Conservation (phyloP, 805 yeast species). For the Komagataella mondaviorum region DNA sequence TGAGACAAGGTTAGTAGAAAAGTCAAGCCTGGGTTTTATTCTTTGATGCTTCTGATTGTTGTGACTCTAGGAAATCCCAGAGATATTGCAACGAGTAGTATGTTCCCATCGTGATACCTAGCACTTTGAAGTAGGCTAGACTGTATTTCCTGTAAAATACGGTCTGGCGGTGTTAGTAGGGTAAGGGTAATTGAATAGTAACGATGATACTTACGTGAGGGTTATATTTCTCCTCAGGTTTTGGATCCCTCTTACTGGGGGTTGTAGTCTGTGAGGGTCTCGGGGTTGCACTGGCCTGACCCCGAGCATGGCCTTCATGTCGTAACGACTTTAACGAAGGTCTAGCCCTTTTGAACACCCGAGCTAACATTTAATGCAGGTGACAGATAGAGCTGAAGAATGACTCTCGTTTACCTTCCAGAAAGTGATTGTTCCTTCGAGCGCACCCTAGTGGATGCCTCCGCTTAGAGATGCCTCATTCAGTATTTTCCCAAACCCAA, state of each 20-base stretch:
- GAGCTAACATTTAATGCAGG: not conserved
- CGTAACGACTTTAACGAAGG: not conserved
- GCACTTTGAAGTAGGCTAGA: slow-evolving; percentile 29
- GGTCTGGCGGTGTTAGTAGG: not conserved
- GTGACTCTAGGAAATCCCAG: slow-evolving; percentile 26
- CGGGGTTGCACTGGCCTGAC: not conserved
- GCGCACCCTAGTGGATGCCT: not conserved
- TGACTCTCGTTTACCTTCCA: not conserved
- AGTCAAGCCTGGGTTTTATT: slow-evolving; percentile 3
- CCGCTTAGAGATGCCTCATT: not conserved
- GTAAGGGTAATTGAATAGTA: not conserved
- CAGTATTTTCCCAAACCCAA: not conserved
- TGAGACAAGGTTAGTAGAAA: not conserved
- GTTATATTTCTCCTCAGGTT: not conserved
- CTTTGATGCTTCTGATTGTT: slow-evolving; percentile 3
- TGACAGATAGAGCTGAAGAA: not conserved
- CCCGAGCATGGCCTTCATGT: not conserved
- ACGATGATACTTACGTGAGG: not conserved
- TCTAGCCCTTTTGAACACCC: not conserved
- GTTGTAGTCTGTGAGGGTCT: not conserved
- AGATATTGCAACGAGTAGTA: slow-evolving; percentile 30
- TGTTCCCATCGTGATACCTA: slow-evolving; percentile 28
- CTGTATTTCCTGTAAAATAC: slow-evolving; percentile 33
- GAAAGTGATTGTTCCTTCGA: not conserved
- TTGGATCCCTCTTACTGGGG: not conserved